Evolutionary conservation across 176 grass and related monocot genomes (phyloP), one percentile per base, ranked within the genome.

Genomic region (Calamus simplicifolius): DNA sequence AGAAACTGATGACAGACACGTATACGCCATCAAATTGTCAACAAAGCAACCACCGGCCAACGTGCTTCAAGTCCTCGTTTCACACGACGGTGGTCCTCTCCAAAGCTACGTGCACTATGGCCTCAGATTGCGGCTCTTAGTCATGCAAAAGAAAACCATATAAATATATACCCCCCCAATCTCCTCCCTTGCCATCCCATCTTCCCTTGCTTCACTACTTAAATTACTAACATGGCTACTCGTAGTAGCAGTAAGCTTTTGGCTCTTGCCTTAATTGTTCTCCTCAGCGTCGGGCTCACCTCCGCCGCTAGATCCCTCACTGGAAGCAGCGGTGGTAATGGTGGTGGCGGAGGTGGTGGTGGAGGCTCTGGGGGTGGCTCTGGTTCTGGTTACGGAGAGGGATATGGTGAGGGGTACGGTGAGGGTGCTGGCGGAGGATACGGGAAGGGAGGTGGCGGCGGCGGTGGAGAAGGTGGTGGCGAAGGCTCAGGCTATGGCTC

Each of bases 401-500:
- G 52, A 38, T 68, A 68, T 51, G 65, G 65, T 5, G 50, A 8
- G 5, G 65, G 65, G 4, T 15, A 4, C 18, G 50, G 19, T 10
- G 52, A n/a, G 5, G 52, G 29, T 19, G 17, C n/a, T 4, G 65
- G 28, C 14, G 16, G 52, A 16, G 65, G 52, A 15, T 26, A 50
- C 23, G 61, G 61, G 0, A 43, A 23, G 3, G 61, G 61, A 4
- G 63, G 64, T 1, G 64, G 64, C 3, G 51, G n/a, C 2, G 64
- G 64, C 4, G 51, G 51, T 5, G 65, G 65, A 19, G 26, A 30
- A 35, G 51, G 51, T 12, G 64, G 43, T 28, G 51, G 1, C 0
- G 27, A 50, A 25, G 62, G 65, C 1, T 68, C 65, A 4, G 65
- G 65, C 12, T 56, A 25, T 6, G 52, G 65, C 4, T 68, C 65